Evolutionary conservation across 441 rosid species (phyloP).

Genomic region (Adansonia madagascariensis): DNA sequence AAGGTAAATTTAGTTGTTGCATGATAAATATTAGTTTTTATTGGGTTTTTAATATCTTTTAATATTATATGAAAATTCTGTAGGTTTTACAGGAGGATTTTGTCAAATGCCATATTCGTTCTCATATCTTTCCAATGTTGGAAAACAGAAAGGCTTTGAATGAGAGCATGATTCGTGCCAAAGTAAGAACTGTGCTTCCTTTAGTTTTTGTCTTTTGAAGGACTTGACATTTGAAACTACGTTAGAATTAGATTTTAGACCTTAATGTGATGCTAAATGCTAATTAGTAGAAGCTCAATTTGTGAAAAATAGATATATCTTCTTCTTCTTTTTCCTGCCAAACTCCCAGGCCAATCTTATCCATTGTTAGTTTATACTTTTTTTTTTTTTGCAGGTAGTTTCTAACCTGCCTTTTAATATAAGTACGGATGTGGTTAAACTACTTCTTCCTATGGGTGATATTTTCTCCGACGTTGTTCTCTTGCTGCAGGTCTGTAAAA

Average conservation of each 20-base stretch:
- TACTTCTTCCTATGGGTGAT: constrained; percentile 91
- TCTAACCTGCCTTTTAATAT: constrained; percentile 86
- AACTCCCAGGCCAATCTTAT: neutral
- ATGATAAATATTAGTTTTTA: neutral
- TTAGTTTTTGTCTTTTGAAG: neutral
- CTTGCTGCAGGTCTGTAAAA: constrained; percentile 72
- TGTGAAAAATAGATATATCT: constrained; percentile 1
- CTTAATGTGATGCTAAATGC: constrained; percentile 6
- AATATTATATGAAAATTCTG: neutral
- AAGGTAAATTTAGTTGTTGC: constrained; percentile 45
- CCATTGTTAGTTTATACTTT: neutral
- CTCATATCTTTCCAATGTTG: constrained; percentile 60
- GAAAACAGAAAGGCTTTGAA: constrained; percentile 37
- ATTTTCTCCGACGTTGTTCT: constrained; percentile 87
- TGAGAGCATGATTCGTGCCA: constrained; percentile 50
- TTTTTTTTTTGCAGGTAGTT: constrained; percentile 60
- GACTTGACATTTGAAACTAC: constrained; percentile 7
- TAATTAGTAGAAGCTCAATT: neutral
- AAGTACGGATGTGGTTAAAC: constrained; percentile 80
- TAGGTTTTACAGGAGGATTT: constrained; percentile 88
- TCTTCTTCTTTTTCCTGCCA: neutral
- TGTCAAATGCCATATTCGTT: constrained; percentile 69
- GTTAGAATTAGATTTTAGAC: neutral
- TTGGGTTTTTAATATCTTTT: constrained; percentile 7
- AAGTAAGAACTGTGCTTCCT: constrained; percentile 43